Evolutionary conservation across 192 early-diverging fungal species (phyloP), one percentile per base, ranked within the genome.

Genomic region (Podila clonocystis): DNA sequence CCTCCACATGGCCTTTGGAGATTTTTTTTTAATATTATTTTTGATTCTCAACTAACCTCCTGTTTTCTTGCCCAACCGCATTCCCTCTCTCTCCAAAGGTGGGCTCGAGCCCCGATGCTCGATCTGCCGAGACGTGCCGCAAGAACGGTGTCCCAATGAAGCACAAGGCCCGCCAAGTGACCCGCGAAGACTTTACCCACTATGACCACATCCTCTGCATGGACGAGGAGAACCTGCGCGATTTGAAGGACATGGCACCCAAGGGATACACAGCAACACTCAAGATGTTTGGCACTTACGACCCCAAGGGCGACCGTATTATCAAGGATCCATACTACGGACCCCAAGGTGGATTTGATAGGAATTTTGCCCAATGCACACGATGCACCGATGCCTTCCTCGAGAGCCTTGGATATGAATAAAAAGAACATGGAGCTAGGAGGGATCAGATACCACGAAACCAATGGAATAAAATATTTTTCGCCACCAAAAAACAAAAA

Each of bases 161-260:
- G 52, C 94, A 96, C 72, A 68, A 59, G 28, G 95, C 92, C 6
- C 93, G 91, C 72, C 89, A 94, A 71, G 89, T 97, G 58, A 58
- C 28, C 17, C 68, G 67, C 9, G 58, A 66, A 0, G 91, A 99
- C 70, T 98, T 93, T 82, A 38, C 63, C 3, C 50, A 83, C 4
- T 99, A 94, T 62, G 93, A 97, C 66, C 93, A 93, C 65, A 91
- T 99, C 60, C 87, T 99, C 26, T 96, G 94, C 82, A 97, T 97
- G 96, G 97, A 99, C 70, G 85, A 91, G 31, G 85, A 88, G 61
- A 97, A 97, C 80, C 74, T 96, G 34, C 48, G 68, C 5, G 88
- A 95, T 72, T 66, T 94, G 49, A 75, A 87, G 72, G 71, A 73
- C 2, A 77, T 82, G 63, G 71, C 75, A 20, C 79, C 84, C 4